These are phyloP conservation scores for Malus hybrid DNA, from an alignment of 331 rosid genomes.

Conservation along the genomic window DNA sequence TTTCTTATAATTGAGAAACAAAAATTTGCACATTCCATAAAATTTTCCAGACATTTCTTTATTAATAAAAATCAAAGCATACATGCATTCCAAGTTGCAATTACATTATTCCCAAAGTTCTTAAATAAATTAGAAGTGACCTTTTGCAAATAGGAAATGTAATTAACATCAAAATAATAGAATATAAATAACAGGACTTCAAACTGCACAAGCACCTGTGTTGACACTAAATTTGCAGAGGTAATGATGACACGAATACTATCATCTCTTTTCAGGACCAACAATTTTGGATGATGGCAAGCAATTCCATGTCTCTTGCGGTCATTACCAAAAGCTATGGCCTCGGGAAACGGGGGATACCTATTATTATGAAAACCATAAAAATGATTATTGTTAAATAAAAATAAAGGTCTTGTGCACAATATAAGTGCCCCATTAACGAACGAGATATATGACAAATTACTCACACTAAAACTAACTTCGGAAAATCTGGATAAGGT, in stretches of 20 bases:
- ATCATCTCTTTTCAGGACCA: slow-evolving; percentile 59
- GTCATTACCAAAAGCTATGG: slow-evolving; percentile 63
- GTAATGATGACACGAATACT: slow-evolving; percentile 66
- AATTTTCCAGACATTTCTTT: not conserved
- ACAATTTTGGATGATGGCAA: slow-evolving; percentile 81
- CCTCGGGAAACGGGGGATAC: slow-evolving; percentile 68
- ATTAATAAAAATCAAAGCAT: not conserved
- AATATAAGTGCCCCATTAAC: not conserved
- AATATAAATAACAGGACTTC: slow-evolving; percentile 14
- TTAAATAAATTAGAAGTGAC: not conserved
- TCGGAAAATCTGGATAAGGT: slow-evolving; percentile 61
- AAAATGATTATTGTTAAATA: not conserved
- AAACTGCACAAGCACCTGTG: slow-evolving; percentile 47
- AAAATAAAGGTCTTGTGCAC: not conserved
- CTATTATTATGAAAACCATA: slow-evolving; percentile 25
- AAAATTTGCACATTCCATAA: not conserved
- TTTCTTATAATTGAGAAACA: not conserved
- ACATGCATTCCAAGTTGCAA: not conserved
- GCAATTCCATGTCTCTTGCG: slow-evolving; percentile 63
- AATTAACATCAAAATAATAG: not conserved
- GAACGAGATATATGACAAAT: slow-evolving; percentile 3
- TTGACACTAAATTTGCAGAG: slow-evolving; percentile 76
- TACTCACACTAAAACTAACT: slow-evolving; percentile 54
- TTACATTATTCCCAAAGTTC: not conserved
- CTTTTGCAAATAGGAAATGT: not conserved